A percentile compares a stretch with the other conserved stretches of the same genome.
Evolutionary conservation across 768 basidiomycete genomes (phyloP).

Genomic region (Lentinula raphanica): DNA sequence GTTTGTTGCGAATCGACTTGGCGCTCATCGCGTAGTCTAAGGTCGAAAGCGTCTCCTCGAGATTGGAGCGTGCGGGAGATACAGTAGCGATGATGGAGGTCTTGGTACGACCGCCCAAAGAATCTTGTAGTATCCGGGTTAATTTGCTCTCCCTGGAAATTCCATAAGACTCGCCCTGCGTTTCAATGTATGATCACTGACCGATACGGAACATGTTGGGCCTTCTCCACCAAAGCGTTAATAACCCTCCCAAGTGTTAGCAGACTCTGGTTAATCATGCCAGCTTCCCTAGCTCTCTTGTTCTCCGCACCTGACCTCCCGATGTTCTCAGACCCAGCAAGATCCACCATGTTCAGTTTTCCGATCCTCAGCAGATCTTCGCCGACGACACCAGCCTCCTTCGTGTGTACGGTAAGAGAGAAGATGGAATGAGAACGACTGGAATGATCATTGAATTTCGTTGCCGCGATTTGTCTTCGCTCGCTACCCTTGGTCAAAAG

Average conservation of each 20-base stretch:
- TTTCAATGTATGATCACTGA: constrained; percentile 24
- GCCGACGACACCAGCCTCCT: constrained; percentile 70
- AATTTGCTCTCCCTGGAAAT: constrained; percentile 84
- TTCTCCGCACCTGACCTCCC: constrained; percentile 94
- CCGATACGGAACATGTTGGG: constrained; percentile 93
- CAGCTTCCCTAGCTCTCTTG: constrained; percentile 91
- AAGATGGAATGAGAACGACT: constrained; percentile 98
- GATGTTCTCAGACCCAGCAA: constrained; percentile 97
- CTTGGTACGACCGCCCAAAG: constrained; percentile 95
- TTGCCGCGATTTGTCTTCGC: constrained; percentile 88
- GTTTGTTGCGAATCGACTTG: constrained; percentile 92
- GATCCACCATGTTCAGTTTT: constrained; percentile 94
- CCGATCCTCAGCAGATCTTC: constrained; percentile 91
- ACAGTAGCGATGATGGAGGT: constrained; percentile 97
- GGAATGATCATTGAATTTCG: constrained; percentile 96
- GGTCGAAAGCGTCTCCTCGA: constrained; percentile 96
- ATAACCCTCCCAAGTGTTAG: constrained; percentile 97
- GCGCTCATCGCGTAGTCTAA: constrained; percentile 95
- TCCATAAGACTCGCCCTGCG: background rate
- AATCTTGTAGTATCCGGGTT: constrained; percentile 96
- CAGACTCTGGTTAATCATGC: constrained; percentile 97
- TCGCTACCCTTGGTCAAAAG: constrained; percentile 87
- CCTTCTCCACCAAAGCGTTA: constrained; percentile 89
- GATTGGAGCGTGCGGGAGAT: constrained; percentile 87
- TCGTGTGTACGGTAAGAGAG: constrained; percentile 90